Evolutionary conservation across 1,139 yeast species (phyloP).

Genomic region (Zygotorulaspora mrakii): DNA sequence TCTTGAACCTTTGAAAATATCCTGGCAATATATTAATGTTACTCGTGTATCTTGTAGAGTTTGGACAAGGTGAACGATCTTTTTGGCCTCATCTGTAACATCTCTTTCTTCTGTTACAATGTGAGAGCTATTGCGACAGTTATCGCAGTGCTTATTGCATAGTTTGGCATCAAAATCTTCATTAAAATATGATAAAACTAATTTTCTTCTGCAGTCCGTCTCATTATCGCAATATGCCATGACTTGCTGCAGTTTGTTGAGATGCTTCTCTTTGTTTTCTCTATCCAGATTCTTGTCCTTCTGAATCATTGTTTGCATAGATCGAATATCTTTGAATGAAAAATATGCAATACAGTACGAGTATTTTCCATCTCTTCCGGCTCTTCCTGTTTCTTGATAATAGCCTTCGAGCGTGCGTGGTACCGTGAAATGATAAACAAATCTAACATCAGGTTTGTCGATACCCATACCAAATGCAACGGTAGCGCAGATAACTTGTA

Average conservation of each 20-base stretch:
- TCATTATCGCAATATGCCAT: constrained; percentile 88
- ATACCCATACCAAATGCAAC: constrained; percentile 99
- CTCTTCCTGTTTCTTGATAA: constrained; percentile 98
- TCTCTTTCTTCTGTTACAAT: constrained; percentile 53
- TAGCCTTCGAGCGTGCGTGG: constrained; percentile 93
- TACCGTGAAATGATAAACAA: constrained; percentile 82
- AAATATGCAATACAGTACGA: constrained; percentile 83
- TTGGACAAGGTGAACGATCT: constrained; percentile 57
- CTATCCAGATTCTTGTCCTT: constrained; percentile 65
- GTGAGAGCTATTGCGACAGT: constrained; percentile 57
- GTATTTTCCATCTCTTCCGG: constrained; percentile 87
- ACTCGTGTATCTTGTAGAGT: constrained; percentile 57
- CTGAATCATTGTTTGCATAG: constrained; percentile 71
- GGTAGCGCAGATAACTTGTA: constrained; percentile 88
- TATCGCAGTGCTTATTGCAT: constrained; percentile 80
- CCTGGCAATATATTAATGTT: constrained; percentile 78
- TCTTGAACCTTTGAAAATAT: constrained; percentile 74
- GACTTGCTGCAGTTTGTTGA: constrained; percentile 74
- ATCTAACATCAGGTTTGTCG: constrained; percentile 92
- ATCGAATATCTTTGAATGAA: constrained; percentile 70
- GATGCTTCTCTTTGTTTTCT: constrained; percentile 70
- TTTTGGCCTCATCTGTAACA: constrained; percentile 62
- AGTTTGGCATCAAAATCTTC: constrained; percentile 67
- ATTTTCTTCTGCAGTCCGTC: constrained; percentile 85
- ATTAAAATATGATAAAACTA: constrained; percentile 84